These are phyloP conservation scores for Striga hermonthica DNA, from an alignment of 305 asterid species.

Conservation along the genomic window DNA sequence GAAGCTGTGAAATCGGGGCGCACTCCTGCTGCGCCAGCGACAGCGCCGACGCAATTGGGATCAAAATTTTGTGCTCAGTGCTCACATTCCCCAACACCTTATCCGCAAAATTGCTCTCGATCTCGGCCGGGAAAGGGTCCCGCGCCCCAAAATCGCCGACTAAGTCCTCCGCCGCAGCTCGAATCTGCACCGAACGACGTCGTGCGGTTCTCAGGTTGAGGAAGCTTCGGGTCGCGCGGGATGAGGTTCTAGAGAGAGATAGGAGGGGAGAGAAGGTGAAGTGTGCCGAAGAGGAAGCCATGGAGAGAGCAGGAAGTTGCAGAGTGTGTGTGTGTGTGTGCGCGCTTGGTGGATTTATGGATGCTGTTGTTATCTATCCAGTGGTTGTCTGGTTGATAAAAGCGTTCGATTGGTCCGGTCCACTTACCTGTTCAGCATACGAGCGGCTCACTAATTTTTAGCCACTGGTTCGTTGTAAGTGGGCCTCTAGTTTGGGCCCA, in stretches of 20 bases:
- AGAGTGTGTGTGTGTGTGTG: no score
- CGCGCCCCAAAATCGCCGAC: slow-evolving; percentile 93
- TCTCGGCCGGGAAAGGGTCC: slow-evolving; percentile 88
- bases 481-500: no score
- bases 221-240: not conserved
- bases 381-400: no score
- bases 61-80: slow-evolving; percentile 88
- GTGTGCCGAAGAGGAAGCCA: slow-evolving; percentile 41
- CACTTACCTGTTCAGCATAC: no score
- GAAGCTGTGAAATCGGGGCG: slow-evolving; percentile 41
- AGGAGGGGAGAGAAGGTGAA: slow-evolving; percentile 35
- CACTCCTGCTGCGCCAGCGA: slow-evolving; percentile 60
- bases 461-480: no score
- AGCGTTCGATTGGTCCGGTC: no score
- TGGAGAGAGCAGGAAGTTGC: slow-evolving; percentile 2
- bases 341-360: no score
- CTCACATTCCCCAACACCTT: slow-evolving; percentile 54
- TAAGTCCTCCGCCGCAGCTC: slow-evolving; percentile 40
- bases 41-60: slow-evolving; percentile 64
- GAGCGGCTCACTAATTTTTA: no score
- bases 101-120: slow-evolving; percentile 68
- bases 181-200: slow-evolving; percentile 23
- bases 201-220: slow-evolving; percentile 22
- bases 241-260: slow-evolving; percentile 32
- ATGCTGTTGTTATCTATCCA: no score